phyloP scores from a whole-genome alignment of 306 rosid species.

The Cucurbita argyrosperma region DNA sequence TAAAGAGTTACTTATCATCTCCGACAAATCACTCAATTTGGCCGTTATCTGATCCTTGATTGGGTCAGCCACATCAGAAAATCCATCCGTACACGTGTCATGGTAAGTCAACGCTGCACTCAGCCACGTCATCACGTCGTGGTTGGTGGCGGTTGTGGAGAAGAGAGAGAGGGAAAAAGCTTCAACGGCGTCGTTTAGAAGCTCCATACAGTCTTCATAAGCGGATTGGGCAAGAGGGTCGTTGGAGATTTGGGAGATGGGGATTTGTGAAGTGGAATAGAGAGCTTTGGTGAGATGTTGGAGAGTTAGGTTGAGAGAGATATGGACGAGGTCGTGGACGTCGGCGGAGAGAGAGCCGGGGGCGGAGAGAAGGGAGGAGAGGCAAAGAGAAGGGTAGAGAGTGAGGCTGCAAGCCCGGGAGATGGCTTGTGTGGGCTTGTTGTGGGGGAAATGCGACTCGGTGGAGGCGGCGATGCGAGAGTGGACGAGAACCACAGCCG shows the following conservation, averaged over 20 bases:
- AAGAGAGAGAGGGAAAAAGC: slow-evolving; percentile 40
- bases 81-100: slow-evolving; percentile 73
- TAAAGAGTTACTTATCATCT: slow-evolving; percentile 64
- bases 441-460: background rate
- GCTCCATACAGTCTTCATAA: slow-evolving; percentile 68
- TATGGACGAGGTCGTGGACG: slow-evolving; percentile 67
- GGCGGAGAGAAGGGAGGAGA: background rate
- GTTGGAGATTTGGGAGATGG: slow-evolving; percentile 22
- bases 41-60: slow-evolving; percentile 35
- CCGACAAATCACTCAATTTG: slow-evolving; percentile 41
- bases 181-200: slow-evolving; percentile 63
- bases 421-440: slow-evolving; percentile 1
- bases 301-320: slow-evolving; percentile 72
- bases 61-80: slow-evolving; percentile 31
- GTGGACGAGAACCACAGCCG: background rate
- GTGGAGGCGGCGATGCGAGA: accelerated
- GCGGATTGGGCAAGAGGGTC: slow-evolving; percentile 41
- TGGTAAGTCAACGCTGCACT: slow-evolving; percentile 74
- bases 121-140: slow-evolving; percentile 76
- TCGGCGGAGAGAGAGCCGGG: slow-evolving; percentile 38
- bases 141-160: slow-evolving; percentile 18
- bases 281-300: slow-evolving; percentile 52
- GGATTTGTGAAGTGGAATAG: slow-evolving; percentile 33
- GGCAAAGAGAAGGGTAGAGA: background rate
- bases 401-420: slow-evolving; percentile 4